These are phyloP conservation scores for Aspergillus fructus DNA, from an alignment of 2,329 filamentous ascomycete species.

Conservation along the genomic window DNA sequence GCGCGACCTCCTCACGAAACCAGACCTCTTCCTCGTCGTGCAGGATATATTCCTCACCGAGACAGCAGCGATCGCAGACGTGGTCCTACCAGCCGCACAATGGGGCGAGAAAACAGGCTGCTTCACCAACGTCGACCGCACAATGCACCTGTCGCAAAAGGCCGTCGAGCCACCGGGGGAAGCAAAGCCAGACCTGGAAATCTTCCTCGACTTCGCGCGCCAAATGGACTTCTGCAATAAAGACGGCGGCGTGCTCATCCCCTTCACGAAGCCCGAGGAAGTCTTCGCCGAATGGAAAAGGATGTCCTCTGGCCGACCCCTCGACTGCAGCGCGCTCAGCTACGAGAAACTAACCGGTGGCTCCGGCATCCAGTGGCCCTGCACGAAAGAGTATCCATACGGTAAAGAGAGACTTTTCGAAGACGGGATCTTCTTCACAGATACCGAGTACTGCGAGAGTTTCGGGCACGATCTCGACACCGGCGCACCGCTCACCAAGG, in stretches of 20 bases:
- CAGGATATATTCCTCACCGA: conserved; percentile 42
- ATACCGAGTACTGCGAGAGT: conserved; percentile 36
- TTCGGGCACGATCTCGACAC: conserved; percentile 42
- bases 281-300: conserved; percentile 40
- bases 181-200: conserved; percentile 35
- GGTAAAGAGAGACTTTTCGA: conserved; percentile 37
- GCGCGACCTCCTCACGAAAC: conserved; percentile 31
- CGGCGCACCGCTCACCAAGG: conserved; percentile 31
- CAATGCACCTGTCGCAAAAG: conserved; percentile 39
- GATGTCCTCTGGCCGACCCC: conserved; percentile 34
- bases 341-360: conserved; percentile 38
- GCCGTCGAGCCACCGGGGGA: conserved; percentile 41
- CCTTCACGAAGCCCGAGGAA: conserved; percentile 31
- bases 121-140: conserved; percentile 42
- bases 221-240: conserved; percentile 39
- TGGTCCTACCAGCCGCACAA: conserved; percentile 38
- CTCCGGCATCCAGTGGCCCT: conserved; percentile 41
- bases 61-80: conserved; percentile 37
- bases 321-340: conserved; percentile 34
- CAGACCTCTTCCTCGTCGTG: conserved; percentile 33
- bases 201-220: conserved; percentile 35
- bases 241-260: conserved; percentile 31
- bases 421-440: conserved; percentile 37
- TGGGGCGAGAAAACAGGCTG: conserved; percentile 42
- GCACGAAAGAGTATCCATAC: conserved; percentile 31